Conservation (phyloP, 208 protist genomes). For the Strigomonas oncopelti region DNA sequence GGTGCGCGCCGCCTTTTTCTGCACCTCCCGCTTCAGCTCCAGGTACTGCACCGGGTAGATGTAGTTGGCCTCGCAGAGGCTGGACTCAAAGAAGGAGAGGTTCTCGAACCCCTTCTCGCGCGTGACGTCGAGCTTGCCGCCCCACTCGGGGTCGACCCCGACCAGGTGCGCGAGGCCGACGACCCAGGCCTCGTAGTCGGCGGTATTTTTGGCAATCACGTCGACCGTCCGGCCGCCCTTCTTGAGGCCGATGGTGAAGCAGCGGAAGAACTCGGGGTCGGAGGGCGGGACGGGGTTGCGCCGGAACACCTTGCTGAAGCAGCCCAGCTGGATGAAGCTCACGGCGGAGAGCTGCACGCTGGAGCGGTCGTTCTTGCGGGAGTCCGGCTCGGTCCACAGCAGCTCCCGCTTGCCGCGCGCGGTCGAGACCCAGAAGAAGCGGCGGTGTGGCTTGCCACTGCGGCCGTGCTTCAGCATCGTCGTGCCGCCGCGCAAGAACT, state of each 20-base stretch:
- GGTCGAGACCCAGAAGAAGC: slow-evolving; percentile 84
- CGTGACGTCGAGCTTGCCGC: slow-evolving; percentile 83
- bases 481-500: slow-evolving; percentile 76
- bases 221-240: slow-evolving; percentile 85
- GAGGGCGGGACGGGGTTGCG: slow-evolving; percentile 57
- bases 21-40: slow-evolving; percentile 69
- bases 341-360: slow-evolving; percentile 73
- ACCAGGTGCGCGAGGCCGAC: slow-evolving; percentile 82
- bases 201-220: slow-evolving; percentile 76
- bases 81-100: slow-evolving; percentile 80
- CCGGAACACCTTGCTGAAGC: slow-evolving; percentile 89
- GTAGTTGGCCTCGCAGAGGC: slow-evolving; percentile 83
- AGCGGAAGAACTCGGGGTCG: slow-evolving; percentile 78
- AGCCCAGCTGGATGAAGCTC: slow-evolving; percentile 84
- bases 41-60: slow-evolving; percentile 81
- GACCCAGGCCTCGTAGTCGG: slow-evolving; percentile 93
- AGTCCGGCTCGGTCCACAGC: slow-evolving; percentile 68
- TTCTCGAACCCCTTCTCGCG: slow-evolving; percentile 53
- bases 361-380: slow-evolving; percentile 39
- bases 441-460: slow-evolving; percentile 81
- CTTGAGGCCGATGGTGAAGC: slow-evolving; percentile 85
- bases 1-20: slow-evolving; percentile 37
- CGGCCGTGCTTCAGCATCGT: slow-evolving; percentile 91
- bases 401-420: slow-evolving; percentile 47
- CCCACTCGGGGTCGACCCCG: slow-evolving; percentile 85